Percentiles rank a stretch among this genome's conserved stretches.
These are phyloP conservation scores for Chrysanthemum seticuspe DNA, from an alignment of 129 eudicot species.

Conservation along the genomic window DNA sequence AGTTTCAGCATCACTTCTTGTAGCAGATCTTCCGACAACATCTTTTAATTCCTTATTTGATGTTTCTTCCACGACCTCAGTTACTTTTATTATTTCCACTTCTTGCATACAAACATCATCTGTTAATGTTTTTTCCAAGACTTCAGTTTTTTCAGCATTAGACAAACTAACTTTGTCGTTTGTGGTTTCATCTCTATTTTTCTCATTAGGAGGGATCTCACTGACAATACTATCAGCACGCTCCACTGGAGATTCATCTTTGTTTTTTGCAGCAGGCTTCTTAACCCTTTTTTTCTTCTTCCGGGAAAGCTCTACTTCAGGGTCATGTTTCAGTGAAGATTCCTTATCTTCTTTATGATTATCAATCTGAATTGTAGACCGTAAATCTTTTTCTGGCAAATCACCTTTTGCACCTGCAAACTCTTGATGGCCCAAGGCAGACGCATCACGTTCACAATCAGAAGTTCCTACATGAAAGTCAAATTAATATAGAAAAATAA, in stretches of 20 bases:
- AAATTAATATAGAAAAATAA: conserved; percentile 1
- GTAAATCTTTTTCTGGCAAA: no score
- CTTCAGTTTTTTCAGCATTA: conserved; percentile 14
- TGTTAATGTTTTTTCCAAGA: conserved; percentile 15
- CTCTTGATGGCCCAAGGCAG: neutral
- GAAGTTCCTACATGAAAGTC: conserved; percentile 26
- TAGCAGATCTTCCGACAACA: neutral
- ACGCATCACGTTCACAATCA: conserved; percentile 18
- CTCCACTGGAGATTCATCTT: no score
- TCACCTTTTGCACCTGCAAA: conserved; percentile 5
- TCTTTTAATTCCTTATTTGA: conserved; percentile 13
- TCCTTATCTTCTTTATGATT: no score
- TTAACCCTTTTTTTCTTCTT: no score
- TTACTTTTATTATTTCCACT: conserved; percentile 18
- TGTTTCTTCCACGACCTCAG: conserved; percentile 3
- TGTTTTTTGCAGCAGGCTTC: no score
- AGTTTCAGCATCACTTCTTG: neutral
- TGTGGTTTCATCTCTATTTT: conserved; percentile 6
- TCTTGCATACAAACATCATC: conserved; percentile 1
- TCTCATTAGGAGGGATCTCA: conserved; percentile 1
- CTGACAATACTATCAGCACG: no score
- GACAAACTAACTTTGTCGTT: neutral
- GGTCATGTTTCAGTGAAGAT: no score
- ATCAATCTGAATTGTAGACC: no score
- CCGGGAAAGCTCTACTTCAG: no score